Percentiles rank a stretch among this genome's conserved stretches.
Evolutionary conservation across 768 basidiomycete species (phyloP).

Genomic region (Calvatia gigantea): DNA sequence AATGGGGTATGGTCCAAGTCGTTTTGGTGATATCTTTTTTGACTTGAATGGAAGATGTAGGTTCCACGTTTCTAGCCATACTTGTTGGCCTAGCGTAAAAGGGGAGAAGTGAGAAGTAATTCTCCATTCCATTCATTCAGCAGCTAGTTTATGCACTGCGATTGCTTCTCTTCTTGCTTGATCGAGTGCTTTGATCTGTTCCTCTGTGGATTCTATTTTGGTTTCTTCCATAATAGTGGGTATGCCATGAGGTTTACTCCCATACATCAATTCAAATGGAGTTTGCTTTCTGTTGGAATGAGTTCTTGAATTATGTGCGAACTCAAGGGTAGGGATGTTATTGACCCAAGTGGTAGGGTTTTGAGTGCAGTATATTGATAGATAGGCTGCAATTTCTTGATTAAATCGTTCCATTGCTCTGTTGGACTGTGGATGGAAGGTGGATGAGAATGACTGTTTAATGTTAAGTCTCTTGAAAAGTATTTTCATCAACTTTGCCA

Average conservation of each 20-base stretch:
- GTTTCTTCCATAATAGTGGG: not conserved
- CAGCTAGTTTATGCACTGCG: too few species aligned
- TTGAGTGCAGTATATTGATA: not conserved
- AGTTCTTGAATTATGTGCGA: not conserved
- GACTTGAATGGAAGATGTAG: too few species aligned
- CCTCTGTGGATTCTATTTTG: not conserved
- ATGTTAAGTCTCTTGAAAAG: not conserved
- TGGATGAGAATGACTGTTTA: not conserved
- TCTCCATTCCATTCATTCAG: too few species aligned
- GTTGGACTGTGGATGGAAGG: not conserved
- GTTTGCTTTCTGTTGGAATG: not conserved
- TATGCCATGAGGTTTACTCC: not conserved
- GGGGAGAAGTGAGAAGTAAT: too few species aligned
- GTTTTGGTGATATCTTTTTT: constrained; percentile 9
- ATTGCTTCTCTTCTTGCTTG: too few species aligned
- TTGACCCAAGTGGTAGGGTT: not conserved
- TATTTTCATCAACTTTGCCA: not conserved
- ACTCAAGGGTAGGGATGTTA: not conserved
- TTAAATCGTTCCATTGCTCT: not conserved
- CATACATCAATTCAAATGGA: not conserved
- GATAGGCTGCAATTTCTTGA: not conserved
- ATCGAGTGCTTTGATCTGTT: not conserved
- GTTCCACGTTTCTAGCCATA: not conserved
- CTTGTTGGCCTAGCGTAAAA: too few species aligned
- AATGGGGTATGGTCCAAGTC: constrained; percentile 18